phyloP scores from a whole-genome alignment of 306 rosid genomes.

The Lathyrus oleraceus region DNA sequence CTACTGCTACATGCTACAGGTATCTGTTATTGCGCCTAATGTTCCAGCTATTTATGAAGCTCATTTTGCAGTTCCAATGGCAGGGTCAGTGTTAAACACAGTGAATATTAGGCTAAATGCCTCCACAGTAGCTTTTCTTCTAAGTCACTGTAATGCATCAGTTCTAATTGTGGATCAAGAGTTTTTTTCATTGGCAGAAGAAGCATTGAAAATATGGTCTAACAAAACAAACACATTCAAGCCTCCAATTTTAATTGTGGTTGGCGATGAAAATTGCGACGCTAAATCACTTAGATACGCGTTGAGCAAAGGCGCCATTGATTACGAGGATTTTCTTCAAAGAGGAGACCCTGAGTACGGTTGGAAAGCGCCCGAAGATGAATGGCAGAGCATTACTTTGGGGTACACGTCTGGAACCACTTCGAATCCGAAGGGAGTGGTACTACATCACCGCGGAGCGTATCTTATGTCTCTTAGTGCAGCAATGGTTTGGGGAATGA shows the following conservation, averaged over 20 bases:
- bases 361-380: constrained; percentile 92
- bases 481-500: constrained; percentile 83
- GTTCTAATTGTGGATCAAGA: constrained; percentile 41
- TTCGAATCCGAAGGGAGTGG: constrained; percentile 95
- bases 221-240: constrained; percentile 48
- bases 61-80: constrained; percentile 40
- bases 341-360: constrained; percentile 74
- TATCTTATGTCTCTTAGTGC: constrained; percentile 55
- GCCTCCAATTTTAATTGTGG: constrained; percentile 69
- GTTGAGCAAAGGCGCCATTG: constrained; percentile 35
- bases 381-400: constrained; percentile 96
- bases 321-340: constrained; percentile 58
- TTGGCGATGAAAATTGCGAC: constrained; percentile 77
- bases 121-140: constrained; percentile 33
- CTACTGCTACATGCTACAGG: constrained; percentile 56
- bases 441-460: constrained; percentile 88
- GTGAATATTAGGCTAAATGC: constrained; percentile 38
- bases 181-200: constrained; percentile 41
- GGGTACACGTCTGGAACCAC: constrained; percentile 97
- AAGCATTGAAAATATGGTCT: constrained; percentile 68
- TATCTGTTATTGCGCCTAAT: constrained; percentile 86
- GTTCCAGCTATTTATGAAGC: constrained; percentile 82
- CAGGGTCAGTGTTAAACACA: constrained; percentile 37
- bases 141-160: constrained; percentile 33
- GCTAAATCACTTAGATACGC: constrained; percentile 39